Evolutionary conservation across 495 filamentous ascomycete genomes (phyloP), one percentile per base, ranked within the genome.

Genomic region (Penicillium paradoxum): DNA sequence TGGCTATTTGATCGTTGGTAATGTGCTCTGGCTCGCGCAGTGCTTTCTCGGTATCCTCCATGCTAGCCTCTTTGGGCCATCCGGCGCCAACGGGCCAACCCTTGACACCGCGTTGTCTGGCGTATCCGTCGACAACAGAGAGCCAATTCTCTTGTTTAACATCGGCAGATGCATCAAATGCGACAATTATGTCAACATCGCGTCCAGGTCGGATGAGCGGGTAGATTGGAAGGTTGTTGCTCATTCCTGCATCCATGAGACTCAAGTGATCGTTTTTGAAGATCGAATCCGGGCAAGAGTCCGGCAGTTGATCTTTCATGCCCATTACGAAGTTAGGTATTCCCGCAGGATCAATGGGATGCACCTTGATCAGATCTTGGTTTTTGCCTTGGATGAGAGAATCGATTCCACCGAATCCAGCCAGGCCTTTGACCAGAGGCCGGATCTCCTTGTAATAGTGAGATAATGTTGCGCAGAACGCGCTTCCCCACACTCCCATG

Each of bases 201-300:
- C 93, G 78, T 3, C 90, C 91, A 0, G 87, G 89, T 17, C 93
- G 81, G 21, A 98, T 83, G 6, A 97, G 79, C 0, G 93, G 93
- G 67, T 98, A 98, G 24, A 96, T 88, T 4, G 93, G 92, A 3
- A 98, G 78, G 59, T 98, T 98, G 65, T 97, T 97, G 45, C 86
- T 90, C 91, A 98, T 98, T 11, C 93, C 93, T 6, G 93, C 90
- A 71, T 98, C 93, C 87, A 96, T 96, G 4, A 97, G 81, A 57
- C 93, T 85, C 21, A 97, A 75, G 57, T 89, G 83, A 30, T 83
- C 72, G 17, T 73, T 77, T 42, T 80, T 73, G 60, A 86, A 83
- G 36, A 95, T 83, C 22, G 80, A 88, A 41, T 85, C 79, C 0
- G 93, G 90, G 40, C 83, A 85, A 2, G 84, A 88, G 0, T 77